Evolutionary conservation across 441 rosid species (phyloP).

Genomic region (Arabidopsis hybrid): DNA sequence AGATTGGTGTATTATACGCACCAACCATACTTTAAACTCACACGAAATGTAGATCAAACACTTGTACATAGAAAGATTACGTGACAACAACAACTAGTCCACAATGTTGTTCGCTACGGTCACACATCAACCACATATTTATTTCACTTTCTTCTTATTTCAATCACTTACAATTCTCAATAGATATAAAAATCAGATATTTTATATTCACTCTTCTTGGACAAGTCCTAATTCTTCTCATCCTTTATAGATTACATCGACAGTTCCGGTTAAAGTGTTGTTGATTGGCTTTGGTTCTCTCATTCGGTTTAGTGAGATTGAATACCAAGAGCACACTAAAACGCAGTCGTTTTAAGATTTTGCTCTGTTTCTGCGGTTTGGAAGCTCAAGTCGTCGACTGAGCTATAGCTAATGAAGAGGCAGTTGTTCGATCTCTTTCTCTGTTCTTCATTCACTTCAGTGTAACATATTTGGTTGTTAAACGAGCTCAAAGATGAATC

Average conservation of each 20-base stretch:
- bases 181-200: no score
- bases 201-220: not conserved
- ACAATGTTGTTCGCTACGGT: not conserved
- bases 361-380: not conserved
- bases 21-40: slow-evolving; percentile 7
- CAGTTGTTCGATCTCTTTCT: not conserved
- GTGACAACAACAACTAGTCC: slow-evolving; percentile 25
- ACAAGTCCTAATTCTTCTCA: not conserved
- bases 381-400: not conserved
- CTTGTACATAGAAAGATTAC: slow-evolving; percentile 7
- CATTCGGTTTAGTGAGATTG: not conserved
- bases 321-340: not conserved
- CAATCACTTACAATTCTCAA: not conserved
- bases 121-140: slow-evolving; percentile 22
- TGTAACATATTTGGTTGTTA: not conserved
- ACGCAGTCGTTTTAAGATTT: not conserved
- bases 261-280: not conserved
- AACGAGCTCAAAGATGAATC: not conserved
- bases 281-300: not conserved
- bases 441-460: not conserved
- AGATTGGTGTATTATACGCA: slow-evolving; percentile 11
- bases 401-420: not conserved
- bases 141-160: not conserved
- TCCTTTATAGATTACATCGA: not conserved
- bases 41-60: slow-evolving; percentile 8